Base-by-base conservation (phyloP, 2,329 filamentous ascomycete genomes). In the Ophiostoma quercus region DNA sequence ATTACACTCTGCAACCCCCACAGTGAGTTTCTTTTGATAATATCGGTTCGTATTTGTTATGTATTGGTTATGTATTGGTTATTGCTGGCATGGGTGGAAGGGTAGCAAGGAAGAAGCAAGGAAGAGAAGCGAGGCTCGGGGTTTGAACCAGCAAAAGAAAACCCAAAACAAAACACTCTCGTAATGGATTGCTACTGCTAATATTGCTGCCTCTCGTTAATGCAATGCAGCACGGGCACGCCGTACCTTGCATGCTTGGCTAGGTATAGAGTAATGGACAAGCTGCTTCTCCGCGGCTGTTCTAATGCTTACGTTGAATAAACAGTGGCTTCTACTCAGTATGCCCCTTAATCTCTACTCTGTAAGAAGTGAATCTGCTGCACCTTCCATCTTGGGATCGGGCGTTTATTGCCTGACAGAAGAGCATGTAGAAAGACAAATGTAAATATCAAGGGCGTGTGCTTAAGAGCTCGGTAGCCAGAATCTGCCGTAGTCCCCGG, bases 171-270 rank as follows among this genome's bases (percentile, higher is more conserved):
- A 14, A 14, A 43, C 41, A 3, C 41, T 54, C 11, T 54, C 51
- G 51, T 54, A 54, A 54, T 54, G 22, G 51, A 54, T 54, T 57
- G 25, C 25, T 9, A 57, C 6, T 8, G 51, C 9, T 7, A 57
- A 9, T 57, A 57, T 47, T 47, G 43, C 16, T n/a, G 16, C 6
- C 4, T 7, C 11, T 22, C 51, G n/a, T 11, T 25, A 57, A n/a
- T 47, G 43, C 43, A 47, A 47, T 47, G 43, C 43, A 47, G 43
- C 51, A 57, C 51, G 51, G 51, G n/a, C 51, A 57, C 51, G 51
- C 51, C 51, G 51, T 57, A 57, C 51, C 51, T 57, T 57, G 51
- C 22, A 22, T 57, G 9, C 51, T 57, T 57, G 7, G 16, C 5
- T 47, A 11, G 39, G 9, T 9, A 12, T 41, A 34, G 16, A 47